Evolutionary conservation across 345 rosid genomes (phyloP).

Genomic region (Eucalyptus curtisii): DNA sequence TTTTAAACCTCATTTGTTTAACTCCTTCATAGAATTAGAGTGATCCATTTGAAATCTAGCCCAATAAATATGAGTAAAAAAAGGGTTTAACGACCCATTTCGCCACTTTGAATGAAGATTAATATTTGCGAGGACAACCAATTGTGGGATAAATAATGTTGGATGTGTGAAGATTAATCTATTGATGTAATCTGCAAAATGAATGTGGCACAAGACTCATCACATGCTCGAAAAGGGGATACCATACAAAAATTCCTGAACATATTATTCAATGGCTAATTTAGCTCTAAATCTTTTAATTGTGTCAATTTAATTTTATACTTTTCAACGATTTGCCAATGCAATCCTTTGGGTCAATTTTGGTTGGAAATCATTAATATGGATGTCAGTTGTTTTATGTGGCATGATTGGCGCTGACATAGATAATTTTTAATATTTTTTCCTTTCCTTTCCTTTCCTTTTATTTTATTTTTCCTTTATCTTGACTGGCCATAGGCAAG

Average conservation of each 20-base stretch:
- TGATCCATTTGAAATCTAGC: neutral
- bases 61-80: neutral
- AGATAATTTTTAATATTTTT: too few relatives aligned
- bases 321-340: fast-evolving
- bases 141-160: neutral
- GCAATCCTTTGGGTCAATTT: fast-evolving
- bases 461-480: too few relatives aligned
- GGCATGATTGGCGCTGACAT: fast-evolving
- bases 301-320: too few relatives aligned
- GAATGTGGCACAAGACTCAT: neutral
- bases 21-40: neutral
- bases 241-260: fast-evolving
- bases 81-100: neutral
- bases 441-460: fast-evolving
- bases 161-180: neutral
- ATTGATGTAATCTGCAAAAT: neutral
- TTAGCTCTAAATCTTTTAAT: fast-evolving
- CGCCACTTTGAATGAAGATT: fast-evolving
- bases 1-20: neutral
- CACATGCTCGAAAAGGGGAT: fast-evolving
- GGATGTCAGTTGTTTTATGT: fast-evolving
- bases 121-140: neutral
- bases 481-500: fast-evolving
- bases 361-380: neutral
- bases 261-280: neutral